Base-by-base conservation (phyloP, 139 green algal genomes). In the Limnomonas spitsbergensis region DNA sequence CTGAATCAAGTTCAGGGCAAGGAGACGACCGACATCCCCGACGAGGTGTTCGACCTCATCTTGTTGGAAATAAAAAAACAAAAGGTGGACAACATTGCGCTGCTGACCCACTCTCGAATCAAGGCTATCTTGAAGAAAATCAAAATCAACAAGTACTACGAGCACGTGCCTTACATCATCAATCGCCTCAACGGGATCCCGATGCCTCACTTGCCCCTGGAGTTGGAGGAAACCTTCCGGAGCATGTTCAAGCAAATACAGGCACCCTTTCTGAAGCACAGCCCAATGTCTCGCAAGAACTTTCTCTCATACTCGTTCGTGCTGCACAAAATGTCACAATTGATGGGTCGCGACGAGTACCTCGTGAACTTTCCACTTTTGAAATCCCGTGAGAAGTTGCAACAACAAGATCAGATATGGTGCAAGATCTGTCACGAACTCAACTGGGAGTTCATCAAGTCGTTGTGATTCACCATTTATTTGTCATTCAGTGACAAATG, bases 61-160 rank as follows among this genome's bases (percentile, higher is more conserved):
- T 31, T 83, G 1, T 27, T 83, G n/a, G 78, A 83, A 38, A 66
- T 83, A 53, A 83, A 78, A 29, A 78, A 78, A 26, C 70, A 75
- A 34, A 75, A 74, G 26, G 72, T 83, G 24, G 73, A 29, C 35
- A 84, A 80, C 74, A 78, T 84, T 35, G 73, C 80, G 1, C 53
- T 6, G 4, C n/a, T 84, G 1, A 80, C 47, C 4, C 40, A 66
- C 67, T 27, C 3, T 32, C 73, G 69, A 32, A 4, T 80, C 9
- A 74, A 71, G 38, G 74, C 79, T 1, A 84, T 81, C 40, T 75
- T 85, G 20, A 71, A 73, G 20, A 85, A 85, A 38, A 68, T 85
- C 20, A 24, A 53, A 4, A 56, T 77, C 39, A 76, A 70, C 26
- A 73, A 78, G 53, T 85, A 81, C 40, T 85, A 54, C 14, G 80